These are phyloP conservation scores for Alternaria sp. DNA, from an alignment of 2,329 filamentous ascomycete species.

Conservation along the genomic window DNA sequence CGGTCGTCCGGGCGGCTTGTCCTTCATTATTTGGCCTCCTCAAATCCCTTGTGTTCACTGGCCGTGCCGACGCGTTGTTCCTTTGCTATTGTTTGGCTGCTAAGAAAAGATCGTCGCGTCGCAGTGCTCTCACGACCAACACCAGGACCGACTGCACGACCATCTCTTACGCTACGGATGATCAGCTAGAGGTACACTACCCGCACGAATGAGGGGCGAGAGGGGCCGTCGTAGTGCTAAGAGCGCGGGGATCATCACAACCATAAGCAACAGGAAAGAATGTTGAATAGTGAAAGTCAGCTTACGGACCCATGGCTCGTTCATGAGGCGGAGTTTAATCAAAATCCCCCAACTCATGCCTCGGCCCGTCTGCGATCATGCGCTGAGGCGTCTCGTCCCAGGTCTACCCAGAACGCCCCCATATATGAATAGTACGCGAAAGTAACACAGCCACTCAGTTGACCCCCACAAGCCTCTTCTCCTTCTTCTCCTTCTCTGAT, in stretches of 20 bases:
- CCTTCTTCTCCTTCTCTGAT: slow-evolving; percentile 74
- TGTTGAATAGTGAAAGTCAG: neutral
- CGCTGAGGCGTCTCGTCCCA: slow-evolving; percentile 1
- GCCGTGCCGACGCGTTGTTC: neutral
- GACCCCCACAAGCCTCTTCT: slow-evolving; percentile 64
- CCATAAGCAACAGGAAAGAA: slow-evolving; percentile 5
- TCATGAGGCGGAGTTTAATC: neutral
- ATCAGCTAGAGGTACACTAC: neutral
- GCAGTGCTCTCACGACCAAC: neutral
- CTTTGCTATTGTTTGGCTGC: neutral
- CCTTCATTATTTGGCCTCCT: slow-evolving; percentile 1
- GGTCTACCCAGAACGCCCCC: slow-evolving; percentile 24
- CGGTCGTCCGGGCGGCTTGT: slow-evolving; percentile 1
- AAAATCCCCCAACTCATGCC: neutral
- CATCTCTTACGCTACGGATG: neutral
- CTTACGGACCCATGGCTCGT: slow-evolving; percentile 1
- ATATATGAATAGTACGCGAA: slow-evolving; percentile 5
- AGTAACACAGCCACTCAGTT: slow-evolving; percentile 11
- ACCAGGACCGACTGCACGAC: neutral
- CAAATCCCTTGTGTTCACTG: neutral
- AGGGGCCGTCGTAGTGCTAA: neutral
- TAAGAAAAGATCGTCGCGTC: slow-evolving; percentile 1
- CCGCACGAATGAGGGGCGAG: neutral
- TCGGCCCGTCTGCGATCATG: slow-evolving; percentile 2
- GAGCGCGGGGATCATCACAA: slow-evolving; percentile 1